These are phyloP conservation scores for Scopulariopsis brevicaulis DNA, from an alignment of 2,329 filamentous ascomycete species.

Conservation along the genomic window DNA sequence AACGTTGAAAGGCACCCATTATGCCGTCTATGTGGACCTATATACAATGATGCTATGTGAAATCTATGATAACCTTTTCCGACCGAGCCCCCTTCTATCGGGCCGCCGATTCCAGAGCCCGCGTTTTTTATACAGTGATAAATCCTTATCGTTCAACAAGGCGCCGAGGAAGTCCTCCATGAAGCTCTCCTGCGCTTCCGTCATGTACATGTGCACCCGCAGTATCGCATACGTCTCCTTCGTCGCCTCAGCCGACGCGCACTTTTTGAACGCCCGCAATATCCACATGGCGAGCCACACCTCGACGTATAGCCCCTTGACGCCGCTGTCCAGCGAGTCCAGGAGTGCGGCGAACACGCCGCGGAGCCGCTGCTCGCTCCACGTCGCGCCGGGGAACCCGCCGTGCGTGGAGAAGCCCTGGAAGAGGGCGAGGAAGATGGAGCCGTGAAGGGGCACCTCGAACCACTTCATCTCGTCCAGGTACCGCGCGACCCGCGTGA, in stretches of 20 bases:
- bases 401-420: constrained; percentile 72
- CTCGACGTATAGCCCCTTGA: constrained; percentile 37
- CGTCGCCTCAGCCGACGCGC: constrained; percentile 37
- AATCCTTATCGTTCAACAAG: constrained; percentile 13
- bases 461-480: constrained; percentile 71
- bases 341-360: constrained; percentile 57
- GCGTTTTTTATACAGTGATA: constrained; percentile 1
- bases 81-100: neutral
- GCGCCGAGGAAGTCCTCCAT: constrained; percentile 25
- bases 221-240: constrained; percentile 42
- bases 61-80: neutral
- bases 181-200: constrained; percentile 33
- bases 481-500: constrained; percentile 58
- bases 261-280: constrained; percentile 52
- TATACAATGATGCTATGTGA: neutral
- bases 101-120: neutral
- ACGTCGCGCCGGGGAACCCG: constrained; percentile 43
- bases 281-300: constrained; percentile 51
- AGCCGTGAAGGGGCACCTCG: constrained; percentile 57
- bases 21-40: neutral
- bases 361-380: constrained; percentile 61
- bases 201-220: constrained; percentile 33
- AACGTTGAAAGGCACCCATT: neutral
- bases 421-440: constrained; percentile 72
- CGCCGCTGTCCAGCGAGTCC: constrained; percentile 33